phyloP scores from a whole-genome alignment of 371 early-diverging fungal species.

The Mortierella sp. region DNA sequence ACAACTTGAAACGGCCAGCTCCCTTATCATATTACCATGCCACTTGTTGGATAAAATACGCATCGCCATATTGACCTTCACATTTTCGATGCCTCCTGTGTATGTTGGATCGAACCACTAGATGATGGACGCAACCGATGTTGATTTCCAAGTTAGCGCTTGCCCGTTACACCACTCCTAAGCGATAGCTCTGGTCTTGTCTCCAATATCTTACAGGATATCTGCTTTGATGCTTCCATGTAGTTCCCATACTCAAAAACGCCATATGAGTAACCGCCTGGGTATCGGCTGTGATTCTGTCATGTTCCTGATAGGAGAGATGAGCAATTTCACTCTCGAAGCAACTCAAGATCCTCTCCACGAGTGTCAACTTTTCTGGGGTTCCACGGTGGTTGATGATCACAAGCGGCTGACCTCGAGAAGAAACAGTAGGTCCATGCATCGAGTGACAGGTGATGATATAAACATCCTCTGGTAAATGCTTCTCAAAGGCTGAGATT shows the following conservation, averaged over 20 bases:
- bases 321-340: constrained; percentile 85
- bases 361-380: constrained; percentile 69
- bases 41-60: constrained; percentile 95
- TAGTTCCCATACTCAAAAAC: constrained; percentile 94
- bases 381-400: constrained; percentile 82
- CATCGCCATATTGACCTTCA: constrained; percentile 91
- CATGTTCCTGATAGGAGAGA: constrained; percentile 87
- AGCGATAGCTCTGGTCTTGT: neutral
- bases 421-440: constrained; percentile 93
- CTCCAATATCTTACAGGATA: constrained; percentile 91
- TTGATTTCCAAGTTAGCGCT: no score
- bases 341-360: constrained; percentile 72
- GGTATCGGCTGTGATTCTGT: constrained; percentile 96
- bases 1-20: neutral
- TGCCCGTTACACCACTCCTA: no score
- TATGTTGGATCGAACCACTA: constrained; percentile 90
- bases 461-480: constrained; percentile 88
- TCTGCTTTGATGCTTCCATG: constrained; percentile 85
- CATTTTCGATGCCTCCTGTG: constrained; percentile 94
- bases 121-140: no score
- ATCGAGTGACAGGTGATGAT: constrained; percentile 95
- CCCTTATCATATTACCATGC: constrained; percentile 70
- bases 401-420: constrained; percentile 88
- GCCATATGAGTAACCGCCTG: constrained; percentile 97
- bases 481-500: constrained; percentile 85